Evolutionary conservation across 140 eudicot species (phyloP).

Genomic region (Stevia rebaudiana): DNA sequence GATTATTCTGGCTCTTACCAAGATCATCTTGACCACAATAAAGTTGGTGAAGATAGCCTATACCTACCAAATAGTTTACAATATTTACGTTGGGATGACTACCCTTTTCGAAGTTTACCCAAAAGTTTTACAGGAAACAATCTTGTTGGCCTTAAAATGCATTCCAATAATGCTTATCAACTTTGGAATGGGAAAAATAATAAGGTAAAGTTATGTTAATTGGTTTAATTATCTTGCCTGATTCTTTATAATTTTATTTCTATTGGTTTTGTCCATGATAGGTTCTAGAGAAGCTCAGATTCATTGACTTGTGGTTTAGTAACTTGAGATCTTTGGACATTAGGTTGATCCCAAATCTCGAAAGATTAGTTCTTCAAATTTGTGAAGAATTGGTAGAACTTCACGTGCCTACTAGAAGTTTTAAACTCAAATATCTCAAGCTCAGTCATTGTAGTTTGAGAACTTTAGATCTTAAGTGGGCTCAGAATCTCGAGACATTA

Average conservation of each 20-base stretch:
- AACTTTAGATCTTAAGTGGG: not conserved
- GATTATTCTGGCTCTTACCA: too few species aligned
- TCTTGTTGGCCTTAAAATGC: constrained; percentile 9
- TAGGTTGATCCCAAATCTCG: not conserved
- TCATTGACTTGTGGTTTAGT: not conserved
- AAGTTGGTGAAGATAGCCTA: too few species aligned
- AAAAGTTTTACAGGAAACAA: constrained; percentile 6
- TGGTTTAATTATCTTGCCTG: not conserved
- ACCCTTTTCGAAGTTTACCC: constrained; percentile 6
- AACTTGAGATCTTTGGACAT: not conserved
- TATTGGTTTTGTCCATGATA: not conserved
- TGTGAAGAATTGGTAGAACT: not conserved
- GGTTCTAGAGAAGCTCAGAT: constrained; percentile 18
- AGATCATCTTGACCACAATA: not conserved
- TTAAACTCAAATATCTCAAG: not conserved
- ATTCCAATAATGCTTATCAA: not conserved
- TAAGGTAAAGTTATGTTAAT: not conserved
- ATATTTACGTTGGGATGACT: not conserved
- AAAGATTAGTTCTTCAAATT: not conserved
- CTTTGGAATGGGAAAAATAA: constrained; percentile 11
- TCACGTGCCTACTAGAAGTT: not conserved
- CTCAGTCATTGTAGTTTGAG: not conserved
- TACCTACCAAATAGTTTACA: constrained; percentile 13
- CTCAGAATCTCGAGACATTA: not conserved
- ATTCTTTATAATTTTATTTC: not conserved